These are phyloP conservation scores for Neocallimastix lanati DNA, from an alignment of 192 early-diverging fungal species.

Conservation along the genomic window DNA sequence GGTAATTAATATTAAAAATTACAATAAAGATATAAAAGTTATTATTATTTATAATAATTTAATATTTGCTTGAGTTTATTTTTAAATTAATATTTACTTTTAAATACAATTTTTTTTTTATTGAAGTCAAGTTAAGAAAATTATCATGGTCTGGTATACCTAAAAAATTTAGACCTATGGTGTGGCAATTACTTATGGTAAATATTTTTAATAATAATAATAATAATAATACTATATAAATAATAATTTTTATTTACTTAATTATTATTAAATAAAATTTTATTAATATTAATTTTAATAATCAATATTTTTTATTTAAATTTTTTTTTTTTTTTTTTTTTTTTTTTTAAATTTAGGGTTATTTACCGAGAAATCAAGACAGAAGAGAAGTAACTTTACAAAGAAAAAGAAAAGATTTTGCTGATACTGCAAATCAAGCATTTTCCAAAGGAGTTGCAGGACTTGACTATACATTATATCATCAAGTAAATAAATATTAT, in stretches of 20 bases:
- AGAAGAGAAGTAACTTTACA: constrained; percentile 59
- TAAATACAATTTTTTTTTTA: too few species aligned
- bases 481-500: constrained; percentile 45
- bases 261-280: too few species aligned
- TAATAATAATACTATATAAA: too few species aligned
- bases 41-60: constrained; percentile 21
- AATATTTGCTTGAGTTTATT: too few species aligned
- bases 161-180: constrained; percentile 55
- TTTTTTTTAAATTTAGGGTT: constrained; percentile 32
- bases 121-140: constrained; percentile 49
- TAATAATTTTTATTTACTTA: too few species aligned
- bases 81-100: too few species aligned
- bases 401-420: constrained; percentile 85
- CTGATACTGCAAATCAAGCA: constrained; percentile 22
- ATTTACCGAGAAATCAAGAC: constrained; percentile 75
- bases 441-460: constrained; percentile 11
- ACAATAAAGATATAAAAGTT: background rate
- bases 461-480: constrained; percentile 72
- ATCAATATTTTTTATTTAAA: too few species aligned
- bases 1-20: constrained; percentile 9
- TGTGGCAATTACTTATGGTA: constrained; percentile 87
- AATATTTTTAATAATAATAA: background rate
- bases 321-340: too few species aligned
- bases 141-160: constrained; percentile 92
- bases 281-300: too few species aligned